phyloP scores from a whole-genome alignment of 495 filamentous ascomycete genomes.

The Penicillium psychrofluorescens region DNA sequence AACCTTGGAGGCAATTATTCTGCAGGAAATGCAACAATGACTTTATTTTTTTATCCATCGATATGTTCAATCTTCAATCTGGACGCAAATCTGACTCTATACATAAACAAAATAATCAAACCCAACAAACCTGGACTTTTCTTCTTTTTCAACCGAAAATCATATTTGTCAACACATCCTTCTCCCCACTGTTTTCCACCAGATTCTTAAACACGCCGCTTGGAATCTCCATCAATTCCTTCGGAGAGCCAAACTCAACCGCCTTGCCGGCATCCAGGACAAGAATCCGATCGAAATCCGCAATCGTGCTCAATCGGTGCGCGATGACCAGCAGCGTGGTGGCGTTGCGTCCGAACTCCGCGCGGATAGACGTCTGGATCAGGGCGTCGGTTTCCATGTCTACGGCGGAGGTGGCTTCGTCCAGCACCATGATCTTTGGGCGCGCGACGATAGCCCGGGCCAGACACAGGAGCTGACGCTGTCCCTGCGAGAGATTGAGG shows the following conservation, averaged over 20 bases:
- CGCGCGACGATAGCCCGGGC: conserved; percentile 76
- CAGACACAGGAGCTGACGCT: conserved; percentile 82
- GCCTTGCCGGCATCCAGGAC: conserved; percentile 71
- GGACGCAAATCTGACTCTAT: too few relatives aligned
- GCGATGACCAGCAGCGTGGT: conserved; percentile 80
- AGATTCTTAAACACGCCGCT: conserved; percentile 59
- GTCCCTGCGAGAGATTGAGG: conserved; percentile 77
- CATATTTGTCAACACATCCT: conserved; percentile 49
- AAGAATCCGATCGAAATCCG: conserved; percentile 77
- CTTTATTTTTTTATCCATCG: neutral
- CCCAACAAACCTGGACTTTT: neutral
- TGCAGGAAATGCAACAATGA: neutral
- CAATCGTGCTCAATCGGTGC: conserved; percentile 78
- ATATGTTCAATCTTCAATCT: neutral
- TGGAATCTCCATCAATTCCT: conserved; percentile 54
- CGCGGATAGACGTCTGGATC: conserved; percentile 75
- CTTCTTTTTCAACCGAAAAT: conserved; percentile 20
- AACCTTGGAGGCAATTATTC: neutral
- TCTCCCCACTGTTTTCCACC: conserved; percentile 72
- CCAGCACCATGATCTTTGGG: conserved; percentile 80
- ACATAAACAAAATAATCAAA: neutral
- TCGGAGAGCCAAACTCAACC: conserved; percentile 66
- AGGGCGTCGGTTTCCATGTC: conserved; percentile 80
- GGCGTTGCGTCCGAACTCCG: conserved; percentile 64
- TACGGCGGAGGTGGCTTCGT: conserved; percentile 85